Conservation (phyloP, 2,329 filamentous ascomycete species). For the Neodidymelliopsis sp. region DNA sequence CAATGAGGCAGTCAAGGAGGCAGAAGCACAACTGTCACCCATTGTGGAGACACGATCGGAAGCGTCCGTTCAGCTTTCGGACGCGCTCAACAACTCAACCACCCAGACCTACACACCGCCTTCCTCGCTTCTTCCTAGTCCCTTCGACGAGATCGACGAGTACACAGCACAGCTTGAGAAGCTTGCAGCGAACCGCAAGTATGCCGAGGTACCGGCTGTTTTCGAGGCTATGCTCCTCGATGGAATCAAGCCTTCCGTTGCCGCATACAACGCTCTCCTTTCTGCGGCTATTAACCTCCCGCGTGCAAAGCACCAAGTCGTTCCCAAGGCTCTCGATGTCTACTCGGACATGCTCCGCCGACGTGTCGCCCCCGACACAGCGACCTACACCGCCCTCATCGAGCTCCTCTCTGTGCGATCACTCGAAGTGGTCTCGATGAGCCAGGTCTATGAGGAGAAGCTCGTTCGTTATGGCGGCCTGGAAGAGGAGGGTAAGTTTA, state of each 20-base stretch:
- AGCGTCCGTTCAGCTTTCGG: constrained; percentile 42
- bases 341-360: constrained; percentile 96
- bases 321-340: constrained; percentile 90
- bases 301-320: constrained; percentile 78
- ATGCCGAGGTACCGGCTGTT: constrained; percentile 85
- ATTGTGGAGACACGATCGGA: constrained; percentile 41
- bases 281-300: constrained; percentile 85
- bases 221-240: constrained; percentile 90
- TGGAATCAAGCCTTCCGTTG: constrained; percentile 79
- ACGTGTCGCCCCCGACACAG: constrained; percentile 79
- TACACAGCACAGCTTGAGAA: constrained; percentile 82
- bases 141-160: constrained; percentile 66
- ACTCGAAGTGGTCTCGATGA: constrained; percentile 77
- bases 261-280: constrained; percentile 91
- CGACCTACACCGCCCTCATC: constrained; percentile 89
- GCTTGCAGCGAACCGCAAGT: constrained; percentile 74
- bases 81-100: constrained; percentile 37
- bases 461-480: constrained; percentile 84
- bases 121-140: constrained; percentile 66
- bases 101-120: constrained; percentile 40
- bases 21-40: constrained; percentile 41
- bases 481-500: constrained; percentile 83
- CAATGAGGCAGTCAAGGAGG: constrained; percentile 48
- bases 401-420: constrained; percentile 81
- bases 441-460: constrained; percentile 79